Evolutionary conservation across 768 basidiomycete species (phyloP), one percentile per base, ranked within the genome.

Genomic region (Trametopsis cervina): DNA sequence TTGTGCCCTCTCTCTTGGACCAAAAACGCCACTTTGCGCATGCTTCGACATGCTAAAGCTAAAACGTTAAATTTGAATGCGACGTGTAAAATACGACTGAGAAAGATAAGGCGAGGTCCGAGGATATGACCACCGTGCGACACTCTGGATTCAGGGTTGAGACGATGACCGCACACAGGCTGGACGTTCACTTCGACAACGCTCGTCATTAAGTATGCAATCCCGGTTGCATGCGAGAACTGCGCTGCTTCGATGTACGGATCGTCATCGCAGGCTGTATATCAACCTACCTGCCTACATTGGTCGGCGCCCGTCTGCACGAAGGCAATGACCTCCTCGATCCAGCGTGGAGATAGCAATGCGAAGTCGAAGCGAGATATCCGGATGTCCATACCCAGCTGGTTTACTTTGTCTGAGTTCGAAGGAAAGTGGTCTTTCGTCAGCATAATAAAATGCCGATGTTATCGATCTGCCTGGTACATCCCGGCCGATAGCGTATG

Each of bases 1-100:
- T 47, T 56, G 52, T 52, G 47, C 27, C 39, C 43, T 44, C 36
- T 15, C 22, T 37, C 46, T 29, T 41, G 46, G 49, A 42, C 42
- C 39, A 50, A 22, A 38, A 21, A 33, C 17, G 21, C 42, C 50
- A 29, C 41, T 42, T 44, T 44, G 40, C 46, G 51, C 50, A 15
- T n/a, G 41, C 46, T 57, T 60, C 46, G 52, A 52, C 52, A 62
- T 55, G 49, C 57, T 55, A 60, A 62, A 62, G 61, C 59, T 62
- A 62, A 62, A 62, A 62, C 56, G 58, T 58, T 62, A 60, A 62
- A 56, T 59, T 33, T 33, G 29, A 33, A 33, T 33, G 29, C 15
- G 29, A 33, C 15, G 9, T 15, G 29, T 33, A 33, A 33, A 33
- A 33, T 33, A 7, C 29, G 29, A 33, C 9, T 15, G 15, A 33